Conservation (phyloP, 2,329 filamentous ascomycete species). For the Apiospora pterosperma region DNA sequence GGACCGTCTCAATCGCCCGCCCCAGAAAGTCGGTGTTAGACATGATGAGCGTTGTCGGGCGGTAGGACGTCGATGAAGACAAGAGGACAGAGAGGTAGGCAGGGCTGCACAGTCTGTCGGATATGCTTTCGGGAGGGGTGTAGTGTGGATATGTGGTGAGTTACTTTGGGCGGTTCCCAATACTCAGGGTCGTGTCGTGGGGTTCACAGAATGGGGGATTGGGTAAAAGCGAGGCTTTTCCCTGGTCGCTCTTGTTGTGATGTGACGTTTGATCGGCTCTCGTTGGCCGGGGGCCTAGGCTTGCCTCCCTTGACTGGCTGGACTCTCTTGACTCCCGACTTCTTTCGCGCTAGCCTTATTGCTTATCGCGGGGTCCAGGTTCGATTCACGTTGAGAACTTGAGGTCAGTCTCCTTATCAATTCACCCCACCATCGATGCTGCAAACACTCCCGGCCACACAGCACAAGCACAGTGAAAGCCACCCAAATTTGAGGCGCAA, state of each 20-base stretch:
- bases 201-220: background rate
- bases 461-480: background rate
- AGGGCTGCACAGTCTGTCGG: background rate
- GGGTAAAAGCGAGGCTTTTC: background rate
- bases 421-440: background rate
- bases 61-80: background rate
- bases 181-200: background rate
- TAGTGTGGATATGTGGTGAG: background rate
- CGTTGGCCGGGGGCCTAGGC: background rate
- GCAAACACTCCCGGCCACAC: background rate
- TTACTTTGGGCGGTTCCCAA: background rate
- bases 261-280: conserved; percentile 3
- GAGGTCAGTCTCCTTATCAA: background rate
- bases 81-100: too few relatives aligned
- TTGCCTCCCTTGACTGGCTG: background rate
- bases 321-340: background rate
- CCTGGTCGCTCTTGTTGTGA: background rate
- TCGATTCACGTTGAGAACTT: background rate
- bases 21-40: conserved; percentile 96
- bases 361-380: conserved; percentile 1
- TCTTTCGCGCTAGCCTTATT: background rate
- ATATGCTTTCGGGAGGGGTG: background rate
- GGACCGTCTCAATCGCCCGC: conserved; percentile 93
- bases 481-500: conserved; percentile 1
- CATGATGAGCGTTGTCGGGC: conserved; percentile 52